Base-by-base conservation (phyloP, 2,329 filamentous ascomycete genomes). In the Dothistroma pini region DNA sequence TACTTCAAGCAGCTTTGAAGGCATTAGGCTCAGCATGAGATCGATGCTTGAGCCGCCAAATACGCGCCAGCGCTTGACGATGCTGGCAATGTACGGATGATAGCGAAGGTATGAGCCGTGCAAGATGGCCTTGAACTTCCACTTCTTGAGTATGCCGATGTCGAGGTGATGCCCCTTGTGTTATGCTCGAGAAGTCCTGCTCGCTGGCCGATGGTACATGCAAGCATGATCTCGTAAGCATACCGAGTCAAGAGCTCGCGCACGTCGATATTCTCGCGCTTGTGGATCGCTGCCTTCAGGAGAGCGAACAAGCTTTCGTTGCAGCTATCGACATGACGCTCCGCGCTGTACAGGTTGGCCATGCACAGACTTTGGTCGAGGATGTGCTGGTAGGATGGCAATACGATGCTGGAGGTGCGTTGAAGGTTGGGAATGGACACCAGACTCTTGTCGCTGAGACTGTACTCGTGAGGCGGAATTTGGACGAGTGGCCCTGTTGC, bases 61-160 rank as follows among this genome's bases (percentile, higher is more conserved):
- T 35, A 49, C 16, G 22, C 56, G 56, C 22, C 57, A 48, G 7
- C 22, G 25, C 16, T 59, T 57, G 4, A 63, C 21, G 4, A 64
- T 38, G 14, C 53, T 41, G 19, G 62, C 58, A 54, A 69, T 63
- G 47, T 56, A 49, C 9, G 66, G 66, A 32, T 68, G 57, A 51
- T 68, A 68, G 12, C 66, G 62, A 10, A 69, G 54, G 52, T 66
- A 70, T 4, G 65, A 61, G n/a, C 67, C 68, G 19, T 64, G 58
- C 1, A 67, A 51, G 6, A 69, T 58, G 4, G 67, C 51, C 52
- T 64, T 54, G 49, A 63, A 63, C 48, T 65, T 67, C 64, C 63
- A 70, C 31, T 53, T 56, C 60, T 62, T 56, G 6, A 34, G 35
- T 12, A 49, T 22, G 38, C 19, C 16, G 21, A 19, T 44, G 38